Percentiles rank a stretch among this genome's conserved stretches.
These are phyloP conservation scores for Fraxinus dipetala DNA, from an alignment of 305 asterid genomes.

Conservation along the genomic window DNA sequence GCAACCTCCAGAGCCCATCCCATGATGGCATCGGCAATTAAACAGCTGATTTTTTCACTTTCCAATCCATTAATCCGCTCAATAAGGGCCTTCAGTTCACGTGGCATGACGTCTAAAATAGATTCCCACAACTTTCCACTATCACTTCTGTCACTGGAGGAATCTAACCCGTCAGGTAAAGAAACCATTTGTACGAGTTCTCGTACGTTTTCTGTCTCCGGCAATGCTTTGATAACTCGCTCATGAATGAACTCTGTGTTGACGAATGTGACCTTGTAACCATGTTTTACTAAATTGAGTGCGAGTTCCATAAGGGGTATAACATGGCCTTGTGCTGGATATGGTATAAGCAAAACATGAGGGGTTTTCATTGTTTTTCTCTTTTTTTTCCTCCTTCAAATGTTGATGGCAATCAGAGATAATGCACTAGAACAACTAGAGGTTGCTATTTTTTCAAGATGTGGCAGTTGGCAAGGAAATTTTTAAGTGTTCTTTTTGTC, in stretches of 20 bases:
- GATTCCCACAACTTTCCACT: too few species aligned
- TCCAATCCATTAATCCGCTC: slow-evolving; percentile 8
- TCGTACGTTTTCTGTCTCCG: not conserved
- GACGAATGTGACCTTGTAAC: slow-evolving; percentile 31
- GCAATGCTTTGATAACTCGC: slow-evolving; percentile 22
- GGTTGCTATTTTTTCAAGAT: too few species aligned
- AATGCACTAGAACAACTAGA: too few species aligned
- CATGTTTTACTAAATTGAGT: slow-evolving; percentile 27
- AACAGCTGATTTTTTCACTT: slow-evolving; percentile 11
- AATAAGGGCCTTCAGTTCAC: slow-evolving; percentile 26
- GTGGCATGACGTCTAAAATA: slow-evolving; percentile 21
- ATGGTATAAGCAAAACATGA: slow-evolving; percentile 39
- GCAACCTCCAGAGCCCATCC: slow-evolving; percentile 28
- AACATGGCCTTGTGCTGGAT: slow-evolving; percentile 54
- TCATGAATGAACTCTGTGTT: slow-evolving; percentile 31
- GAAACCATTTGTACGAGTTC: slow-evolving; percentile 22
- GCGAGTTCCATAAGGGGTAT: slow-evolving; percentile 42
- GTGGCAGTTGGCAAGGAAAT: too few species aligned
- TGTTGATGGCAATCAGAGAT: too few species aligned
- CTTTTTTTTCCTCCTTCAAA: too few species aligned
- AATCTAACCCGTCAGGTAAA: slow-evolving; percentile 34
- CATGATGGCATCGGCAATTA: slow-evolving; percentile 30
- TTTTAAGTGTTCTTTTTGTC: too few species aligned
- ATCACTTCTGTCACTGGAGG: not conserved
- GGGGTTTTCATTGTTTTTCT: too few species aligned